Percentiles rank a stretch among this genome's conserved stretches.
Evolutionary conservation across 495 filamentous ascomycete species (phyloP).

Genomic region (Penicillium coprophilum): DNA sequence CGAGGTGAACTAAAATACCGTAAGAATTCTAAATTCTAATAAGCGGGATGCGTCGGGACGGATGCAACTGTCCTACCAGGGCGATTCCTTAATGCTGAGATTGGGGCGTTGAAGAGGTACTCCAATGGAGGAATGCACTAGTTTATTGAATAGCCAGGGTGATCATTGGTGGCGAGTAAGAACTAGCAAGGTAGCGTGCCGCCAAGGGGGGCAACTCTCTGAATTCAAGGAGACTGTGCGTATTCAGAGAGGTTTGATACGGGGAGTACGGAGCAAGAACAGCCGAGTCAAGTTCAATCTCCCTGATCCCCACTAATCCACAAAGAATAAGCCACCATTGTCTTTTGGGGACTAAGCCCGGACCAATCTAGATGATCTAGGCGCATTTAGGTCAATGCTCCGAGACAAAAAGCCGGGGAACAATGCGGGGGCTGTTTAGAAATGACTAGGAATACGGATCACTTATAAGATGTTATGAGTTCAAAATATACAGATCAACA

Average conservation of each 20-base stretch:
- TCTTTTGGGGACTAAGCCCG: neutral
- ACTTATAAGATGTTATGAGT: too few species aligned
- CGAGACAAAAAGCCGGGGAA: conserved; percentile 5
- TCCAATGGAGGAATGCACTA: neutral
- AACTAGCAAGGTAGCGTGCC: conserved; percentile 7
- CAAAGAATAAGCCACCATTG: neutral
- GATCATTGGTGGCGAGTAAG: conserved; percentile 1
- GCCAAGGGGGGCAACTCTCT: conserved; percentile 8
- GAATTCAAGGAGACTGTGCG: conserved; percentile 1
- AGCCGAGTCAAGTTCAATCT: neutral
- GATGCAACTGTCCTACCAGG: neutral
- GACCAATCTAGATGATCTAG: neutral
- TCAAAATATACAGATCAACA: conserved; percentile 14
- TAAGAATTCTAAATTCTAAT: neutral
- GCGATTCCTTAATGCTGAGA: neutral
- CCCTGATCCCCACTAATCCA: neutral
- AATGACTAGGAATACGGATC: too few species aligned
- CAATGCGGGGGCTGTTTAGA: conserved; percentile 1
- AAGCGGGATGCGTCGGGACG: conserved; percentile 1
- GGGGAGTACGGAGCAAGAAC: neutral
- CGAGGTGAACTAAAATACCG: conserved; percentile 1
- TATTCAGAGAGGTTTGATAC: neutral
- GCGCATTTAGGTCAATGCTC: conserved; percentile 7
- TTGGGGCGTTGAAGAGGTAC: neutral
- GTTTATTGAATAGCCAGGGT: neutral